A percentile compares a stretch with the other conserved stretches of the same genome.
Evolutionary conservation across 2,329 filamentous ascomycete species (phyloP).

Genomic region (Aureobasidium vineae): DNA sequence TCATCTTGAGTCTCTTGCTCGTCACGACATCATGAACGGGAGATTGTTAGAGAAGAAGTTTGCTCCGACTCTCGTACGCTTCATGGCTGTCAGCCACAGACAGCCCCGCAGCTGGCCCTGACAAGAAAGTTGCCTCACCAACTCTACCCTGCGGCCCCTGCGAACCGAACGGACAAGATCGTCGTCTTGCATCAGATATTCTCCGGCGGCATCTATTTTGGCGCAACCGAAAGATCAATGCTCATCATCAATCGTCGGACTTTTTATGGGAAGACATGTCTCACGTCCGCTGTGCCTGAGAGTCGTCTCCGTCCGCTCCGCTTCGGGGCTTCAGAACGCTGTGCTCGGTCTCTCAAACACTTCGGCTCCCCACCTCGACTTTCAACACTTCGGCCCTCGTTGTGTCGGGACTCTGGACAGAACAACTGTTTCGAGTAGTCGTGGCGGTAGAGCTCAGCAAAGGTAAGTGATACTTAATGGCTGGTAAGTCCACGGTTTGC

Average conservation of each 20-base stretch:
- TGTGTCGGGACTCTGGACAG: slow-evolving; percentile 11
- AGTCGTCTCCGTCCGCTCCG: slow-evolving; percentile 19
- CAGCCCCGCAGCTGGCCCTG: slow-evolving; percentile 22
- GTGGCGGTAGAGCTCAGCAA: background rate
- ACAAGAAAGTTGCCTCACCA: background rate
- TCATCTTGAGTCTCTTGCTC: background rate
- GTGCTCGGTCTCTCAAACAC: slow-evolving; percentile 23
- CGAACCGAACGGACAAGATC: slow-evolving; percentile 23
- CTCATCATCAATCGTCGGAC: slow-evolving; percentile 21
- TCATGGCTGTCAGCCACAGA: background rate
- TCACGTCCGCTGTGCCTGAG: slow-evolving; percentile 16
- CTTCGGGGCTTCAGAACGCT: slow-evolving; percentile 14
- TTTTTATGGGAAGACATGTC: slow-evolving; percentile 7
- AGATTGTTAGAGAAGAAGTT: background rate
- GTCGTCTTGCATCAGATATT: slow-evolving; percentile 20
- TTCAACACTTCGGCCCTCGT: slow-evolving; percentile 24
- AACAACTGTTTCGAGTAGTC: slow-evolving; percentile 14
- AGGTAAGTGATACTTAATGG: slow-evolving; percentile 14
- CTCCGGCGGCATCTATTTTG: slow-evolving; percentile 22
- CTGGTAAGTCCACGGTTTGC: background rate
- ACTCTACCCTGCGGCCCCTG: slow-evolving; percentile 19
- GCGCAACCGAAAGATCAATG: slow-evolving; percentile 22
- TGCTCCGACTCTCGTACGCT: background rate
- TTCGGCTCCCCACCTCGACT: slow-evolving; percentile 23
- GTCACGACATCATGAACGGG: background rate